A percentile compares a stretch with the other conserved stretches of the same genome.
phyloP scores from a whole-genome alignment of 2,329 filamentous ascomycete species.

The Colletotrichum shisoi region DNA sequence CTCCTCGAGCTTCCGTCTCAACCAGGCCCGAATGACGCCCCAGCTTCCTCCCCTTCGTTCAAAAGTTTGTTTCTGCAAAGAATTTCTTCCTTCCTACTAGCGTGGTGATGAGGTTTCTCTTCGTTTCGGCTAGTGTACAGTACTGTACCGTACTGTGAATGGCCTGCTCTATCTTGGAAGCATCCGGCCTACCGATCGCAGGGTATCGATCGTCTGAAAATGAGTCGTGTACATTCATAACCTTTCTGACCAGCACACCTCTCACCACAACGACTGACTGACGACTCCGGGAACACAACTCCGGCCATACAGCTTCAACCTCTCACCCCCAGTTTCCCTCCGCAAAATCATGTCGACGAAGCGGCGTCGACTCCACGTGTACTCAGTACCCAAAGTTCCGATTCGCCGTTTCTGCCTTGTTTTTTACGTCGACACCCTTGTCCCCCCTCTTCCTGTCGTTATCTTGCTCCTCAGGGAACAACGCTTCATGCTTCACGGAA shows the following conservation, averaged over 20 bases:
- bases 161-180: not conserved
- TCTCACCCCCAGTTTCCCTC: not conserved
- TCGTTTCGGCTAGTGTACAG: not conserved
- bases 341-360: conserved; percentile 1
- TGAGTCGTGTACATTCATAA: not conserved
- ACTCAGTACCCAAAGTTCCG: conserved; percentile 17
- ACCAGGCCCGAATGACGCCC: conserved; percentile 2
- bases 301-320: not conserved
- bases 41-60: not conserved
- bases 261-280: not conserved
- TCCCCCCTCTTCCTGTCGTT: not conserved
- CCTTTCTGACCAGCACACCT: not conserved
- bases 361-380: conserved; percentile 3
- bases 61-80: not conserved
- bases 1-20: conserved; percentile 6
- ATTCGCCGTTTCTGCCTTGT: conserved; percentile 1
- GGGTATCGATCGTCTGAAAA: conserved; percentile 8
- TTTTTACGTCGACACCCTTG: not conserved
- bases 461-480: not conserved
- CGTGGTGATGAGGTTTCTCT: not conserved
- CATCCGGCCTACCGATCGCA: not conserved
- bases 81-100: conserved; percentile 5
- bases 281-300: not conserved
- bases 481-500: not conserved
- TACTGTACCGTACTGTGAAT: not conserved